A percentile compares a stretch with the other conserved stretches of the same genome.
These are phyloP conservation scores for Trichophyton simii DNA, from an alignment of 2,329 filamentous ascomycete species.

Conservation along the genomic window DNA sequence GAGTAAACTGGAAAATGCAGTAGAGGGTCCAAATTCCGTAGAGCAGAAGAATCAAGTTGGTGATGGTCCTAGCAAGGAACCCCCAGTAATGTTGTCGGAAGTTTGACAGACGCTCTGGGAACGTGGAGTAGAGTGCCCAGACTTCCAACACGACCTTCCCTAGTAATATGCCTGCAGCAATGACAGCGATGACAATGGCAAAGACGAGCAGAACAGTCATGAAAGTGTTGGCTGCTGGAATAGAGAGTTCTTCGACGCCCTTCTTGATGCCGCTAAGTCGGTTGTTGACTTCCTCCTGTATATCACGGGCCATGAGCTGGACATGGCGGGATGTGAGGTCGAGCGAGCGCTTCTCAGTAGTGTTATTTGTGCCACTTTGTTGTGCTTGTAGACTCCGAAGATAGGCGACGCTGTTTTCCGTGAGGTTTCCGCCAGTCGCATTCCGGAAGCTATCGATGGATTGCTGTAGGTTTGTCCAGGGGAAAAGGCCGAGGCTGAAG, in stretches of 20 bases:
- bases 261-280: slow-evolving; percentile 64
- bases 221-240: slow-evolving; percentile 83
- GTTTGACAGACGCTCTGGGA: slow-evolving; percentile 63
- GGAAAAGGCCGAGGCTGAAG: slow-evolving; percentile 74
- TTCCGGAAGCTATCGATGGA: slow-evolving; percentile 74
- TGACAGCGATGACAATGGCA: slow-evolving; percentile 70
- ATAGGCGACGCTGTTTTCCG: slow-evolving; percentile 60
- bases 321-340: slow-evolving; percentile 38
- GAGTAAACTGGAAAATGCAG: slow-evolving; percentile 89
- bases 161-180: slow-evolving; percentile 74
- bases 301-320: slow-evolving; percentile 34
- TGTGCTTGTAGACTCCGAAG: slow-evolving; percentile 64
- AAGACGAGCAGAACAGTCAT: slow-evolving; percentile 89
- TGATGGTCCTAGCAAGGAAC: slow-evolving; percentile 76
- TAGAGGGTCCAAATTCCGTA: slow-evolving; percentile 95
- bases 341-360: slow-evolving; percentile 45
- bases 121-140: slow-evolving; percentile 80
- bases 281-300: slow-evolving; percentile 32
- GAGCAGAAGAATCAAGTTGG: slow-evolving; percentile 75
- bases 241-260: slow-evolving; percentile 69
- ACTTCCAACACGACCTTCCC: slow-evolving; percentile 83
- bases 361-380: slow-evolving; percentile 43
- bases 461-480: slow-evolving; percentile 67
- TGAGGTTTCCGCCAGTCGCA: slow-evolving; percentile 75
- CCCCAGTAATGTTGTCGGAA: slow-evolving; percentile 98